Base-by-base conservation (phyloP, 139 green algal species). In the Tetradesmus lagerheimii region DNA sequence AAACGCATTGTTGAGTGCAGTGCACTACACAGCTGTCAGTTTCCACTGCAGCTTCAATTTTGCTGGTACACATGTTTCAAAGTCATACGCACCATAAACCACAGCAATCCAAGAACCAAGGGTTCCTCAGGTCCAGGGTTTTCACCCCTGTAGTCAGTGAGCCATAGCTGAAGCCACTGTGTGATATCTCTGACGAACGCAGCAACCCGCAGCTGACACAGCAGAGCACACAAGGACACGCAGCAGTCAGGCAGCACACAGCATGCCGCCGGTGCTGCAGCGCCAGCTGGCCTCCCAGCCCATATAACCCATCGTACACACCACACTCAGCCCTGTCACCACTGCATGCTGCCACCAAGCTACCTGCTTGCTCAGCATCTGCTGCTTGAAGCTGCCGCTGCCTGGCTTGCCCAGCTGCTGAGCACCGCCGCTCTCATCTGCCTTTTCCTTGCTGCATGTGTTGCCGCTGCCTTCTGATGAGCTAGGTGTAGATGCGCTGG, bases 301-400 rank as follows among this genome's bases (percentile, higher is more conserved):
- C 81, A 87, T 77, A 35, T 87, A 87, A 9, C 31, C 81, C 20
- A 50, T 77, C 6, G n/a, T 27, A 20, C 16, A 29, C 27, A 67
- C 27, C 50, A 77, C 53, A 18, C 50, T 87, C 1, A 87, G 43
- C 2, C 81, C 53, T 35, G 50, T 77, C 20, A 87, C 35, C 81
- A 87, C 16, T 25, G 62, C 23, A 50, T 87, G 81, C 81, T 87
- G 81, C 81, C 81, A 87, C 50, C 50, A 87, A 0, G 81, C 31
- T 27, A 77, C 2, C 53, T 50, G 81, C 50, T 41, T 47, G 20
- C 0, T 35, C 81, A 76, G 20, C 18, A 77, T 27, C 27, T 18
- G 16, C 9, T 45, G 15, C 41, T 37, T 57, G 29, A 23, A 25
- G 25, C 81, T 53, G 43, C 80, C 38, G 14, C 45, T 34, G 20